Evolutionary conservation across 2,329 filamentous ascomycete species (phyloP).

Genomic region (Fusarium tricinctum): DNA sequence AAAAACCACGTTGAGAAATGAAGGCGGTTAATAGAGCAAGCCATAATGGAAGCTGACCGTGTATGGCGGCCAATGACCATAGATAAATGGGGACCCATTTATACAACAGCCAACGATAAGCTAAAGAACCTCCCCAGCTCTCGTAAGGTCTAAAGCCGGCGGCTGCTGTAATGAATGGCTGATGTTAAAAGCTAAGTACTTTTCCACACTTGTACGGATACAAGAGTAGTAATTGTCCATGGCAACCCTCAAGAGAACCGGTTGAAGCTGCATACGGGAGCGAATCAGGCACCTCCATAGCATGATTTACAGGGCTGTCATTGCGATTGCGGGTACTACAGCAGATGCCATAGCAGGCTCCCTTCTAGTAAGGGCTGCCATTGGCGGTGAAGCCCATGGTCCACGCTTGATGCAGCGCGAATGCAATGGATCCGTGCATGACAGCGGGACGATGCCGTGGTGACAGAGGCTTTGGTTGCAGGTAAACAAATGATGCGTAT

Average conservation of each 20-base stretch:
- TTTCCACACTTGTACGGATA: no score
- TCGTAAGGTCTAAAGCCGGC: slow-evolving; percentile 6
- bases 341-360: slow-evolving; percentile 17
- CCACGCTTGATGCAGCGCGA: slow-evolving; percentile 34
- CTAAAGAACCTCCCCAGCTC: background rate
- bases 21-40: slow-evolving; percentile 15
- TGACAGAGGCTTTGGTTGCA: slow-evolving; percentile 46
- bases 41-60: slow-evolving; percentile 1
- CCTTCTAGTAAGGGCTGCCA: slow-evolving; percentile 24
- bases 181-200: background rate
- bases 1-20: background rate
- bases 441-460: slow-evolving; percentile 45
- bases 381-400: slow-evolving; percentile 39
- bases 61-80: background rate
- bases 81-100: background rate
- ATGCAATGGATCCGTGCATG: slow-evolving; percentile 30
- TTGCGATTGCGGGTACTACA: slow-evolving; percentile 30
- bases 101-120: slow-evolving; percentile 1
- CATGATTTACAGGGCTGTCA: slow-evolving; percentile 12
- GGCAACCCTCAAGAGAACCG: slow-evolving; percentile 8
- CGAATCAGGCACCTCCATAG: slow-evolving; percentile 18
- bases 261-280: slow-evolving; percentile 19
- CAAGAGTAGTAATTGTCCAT: slow-evolving; percentile 14
- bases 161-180: slow-evolving; percentile 21
- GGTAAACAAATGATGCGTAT: slow-evolving; percentile 48